phyloP scores from a whole-genome alignment of 106 monocot genomes.

The Ottelia alismoides region DNA sequence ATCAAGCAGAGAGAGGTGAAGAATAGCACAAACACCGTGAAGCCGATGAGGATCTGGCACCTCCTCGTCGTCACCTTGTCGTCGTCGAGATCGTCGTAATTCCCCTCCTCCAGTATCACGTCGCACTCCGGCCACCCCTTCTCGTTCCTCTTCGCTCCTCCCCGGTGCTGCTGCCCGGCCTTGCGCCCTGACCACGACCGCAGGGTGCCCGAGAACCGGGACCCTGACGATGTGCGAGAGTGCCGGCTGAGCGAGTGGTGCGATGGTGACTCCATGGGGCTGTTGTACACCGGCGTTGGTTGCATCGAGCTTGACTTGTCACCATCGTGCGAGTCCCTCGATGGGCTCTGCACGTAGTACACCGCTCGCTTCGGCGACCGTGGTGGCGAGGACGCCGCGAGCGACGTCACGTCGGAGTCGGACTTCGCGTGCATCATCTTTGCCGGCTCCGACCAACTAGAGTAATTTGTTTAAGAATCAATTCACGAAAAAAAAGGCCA shows the following conservation, averaged over 20 bases:
- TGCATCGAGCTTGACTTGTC: too few relatives aligned
- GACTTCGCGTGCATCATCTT: too few relatives aligned
- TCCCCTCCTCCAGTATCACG: conserved; percentile 40
- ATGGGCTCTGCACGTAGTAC: too few relatives aligned
- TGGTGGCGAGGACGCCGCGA: too few relatives aligned
- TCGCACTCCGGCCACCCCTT: conserved; percentile 62
- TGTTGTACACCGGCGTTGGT: background rate
- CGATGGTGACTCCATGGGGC: background rate
- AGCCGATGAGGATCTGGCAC: conserved; percentile 7
- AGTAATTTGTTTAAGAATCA: too few relatives aligned
- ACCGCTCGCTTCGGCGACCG: too few relatives aligned
- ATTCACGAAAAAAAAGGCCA: too few relatives aligned
- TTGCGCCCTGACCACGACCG: background rate
- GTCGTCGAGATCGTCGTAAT: conserved; percentile 26
- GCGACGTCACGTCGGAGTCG: too few relatives aligned
- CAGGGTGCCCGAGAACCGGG: background rate
- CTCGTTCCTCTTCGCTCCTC: conserved; percentile 29
- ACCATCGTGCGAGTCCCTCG: too few relatives aligned
- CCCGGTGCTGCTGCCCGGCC: background rate
- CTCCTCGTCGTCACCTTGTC: conserved; percentile 1
- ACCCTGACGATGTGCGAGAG: background rate
- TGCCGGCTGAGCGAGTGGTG: background rate
- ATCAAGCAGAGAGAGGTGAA: conserved; percentile 11
- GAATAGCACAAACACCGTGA: conserved; percentile 3
- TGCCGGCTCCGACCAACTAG: too few relatives aligned